Conservation (phyloP, 768 basidiomycete genomes). For the Lentinula guzmanii region DNA sequence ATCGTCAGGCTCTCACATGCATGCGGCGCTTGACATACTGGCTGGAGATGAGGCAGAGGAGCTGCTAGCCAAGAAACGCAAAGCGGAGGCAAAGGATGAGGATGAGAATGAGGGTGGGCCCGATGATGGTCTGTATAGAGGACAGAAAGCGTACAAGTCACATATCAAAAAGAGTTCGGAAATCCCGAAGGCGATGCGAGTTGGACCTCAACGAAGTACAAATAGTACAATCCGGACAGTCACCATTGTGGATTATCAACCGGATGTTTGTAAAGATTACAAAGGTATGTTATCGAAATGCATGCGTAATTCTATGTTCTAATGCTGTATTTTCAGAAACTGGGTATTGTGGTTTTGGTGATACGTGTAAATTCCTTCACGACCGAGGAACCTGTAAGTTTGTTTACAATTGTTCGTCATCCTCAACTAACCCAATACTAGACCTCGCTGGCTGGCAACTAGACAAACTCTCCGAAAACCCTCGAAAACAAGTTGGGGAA, state of each 20-base stretch:
- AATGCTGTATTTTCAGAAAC: conserved; percentile 57
- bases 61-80: conserved; percentile 62
- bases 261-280: conserved; percentile 99
- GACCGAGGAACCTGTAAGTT: conserved; percentile 90
- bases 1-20: conserved; percentile 65
- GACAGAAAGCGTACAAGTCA: conserved; percentile 73
- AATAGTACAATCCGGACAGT: conserved; percentile 85
- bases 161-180: conserved; percentile 82
- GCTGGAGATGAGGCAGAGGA: conserved; percentile 81
- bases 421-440: conserved; percentile 20
- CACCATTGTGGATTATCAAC: conserved; percentile 95
- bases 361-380: conserved; percentile 98
- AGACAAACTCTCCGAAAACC: conserved; percentile 82
- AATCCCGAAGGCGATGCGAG: conserved; percentile 82
- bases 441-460: conserved; percentile 99
- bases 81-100: conserved; percentile 46
- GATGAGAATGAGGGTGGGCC: conserved; percentile 56
- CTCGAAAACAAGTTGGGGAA: conserved; percentile 57
- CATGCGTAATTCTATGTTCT: background rate
- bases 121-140: conserved; percentile 85
- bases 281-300: conserved; percentile 56
- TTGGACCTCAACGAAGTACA: conserved; percentile 68
- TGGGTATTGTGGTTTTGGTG: conserved; percentile 97
- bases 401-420: conserved; percentile 5
- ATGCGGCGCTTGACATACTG: conserved; percentile 68